Evolutionary conservation across 192 early-diverging fungal species (phyloP).

Genomic region (Piromyces sp.): DNA sequence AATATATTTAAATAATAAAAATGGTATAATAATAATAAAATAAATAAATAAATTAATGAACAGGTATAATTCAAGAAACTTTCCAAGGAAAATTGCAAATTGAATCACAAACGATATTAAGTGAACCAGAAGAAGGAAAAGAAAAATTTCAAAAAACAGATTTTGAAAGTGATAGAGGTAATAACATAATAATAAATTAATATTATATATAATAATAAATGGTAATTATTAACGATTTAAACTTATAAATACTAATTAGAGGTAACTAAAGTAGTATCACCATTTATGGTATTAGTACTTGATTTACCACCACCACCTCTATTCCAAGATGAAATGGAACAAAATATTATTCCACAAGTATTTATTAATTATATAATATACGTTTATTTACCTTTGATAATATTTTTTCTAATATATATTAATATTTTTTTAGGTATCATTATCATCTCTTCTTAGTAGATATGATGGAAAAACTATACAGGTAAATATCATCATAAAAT

Average conservation of each 20-base stretch:
- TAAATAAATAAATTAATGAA: background rate
- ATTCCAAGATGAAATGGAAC: conserved; percentile 67
- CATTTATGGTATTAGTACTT: conserved; percentile 74
- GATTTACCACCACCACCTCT: conserved; percentile 82
- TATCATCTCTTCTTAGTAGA: conserved; percentile 61
- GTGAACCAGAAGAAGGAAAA: conserved; percentile 18
- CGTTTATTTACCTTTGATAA: too few species aligned
- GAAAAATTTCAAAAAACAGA: background rate
- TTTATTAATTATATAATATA: too few species aligned
- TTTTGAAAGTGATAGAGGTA: conserved; percentile 8
- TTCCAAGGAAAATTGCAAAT: conserved; percentile 76
- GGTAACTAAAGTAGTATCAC: conserved; percentile 27
- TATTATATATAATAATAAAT: too few species aligned
- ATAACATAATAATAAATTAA: too few species aligned
- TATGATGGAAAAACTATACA: conserved; percentile 62
- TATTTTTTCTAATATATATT: too few species aligned
- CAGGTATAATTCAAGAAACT: conserved; percentile 48
- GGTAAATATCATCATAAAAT: conserved; percentile 13
- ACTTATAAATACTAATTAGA: conserved; percentile 11
- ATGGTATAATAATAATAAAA: background rate
- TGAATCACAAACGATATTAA: conserved; percentile 41
- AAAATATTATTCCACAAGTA: conserved; percentile 82
- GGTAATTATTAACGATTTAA: too few species aligned
- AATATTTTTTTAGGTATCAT: conserved; percentile 46
- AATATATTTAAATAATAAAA: background rate